Conservation (phyloP, 352 stramenopile genomes). For the Globisporangium cystogenes region DNA sequence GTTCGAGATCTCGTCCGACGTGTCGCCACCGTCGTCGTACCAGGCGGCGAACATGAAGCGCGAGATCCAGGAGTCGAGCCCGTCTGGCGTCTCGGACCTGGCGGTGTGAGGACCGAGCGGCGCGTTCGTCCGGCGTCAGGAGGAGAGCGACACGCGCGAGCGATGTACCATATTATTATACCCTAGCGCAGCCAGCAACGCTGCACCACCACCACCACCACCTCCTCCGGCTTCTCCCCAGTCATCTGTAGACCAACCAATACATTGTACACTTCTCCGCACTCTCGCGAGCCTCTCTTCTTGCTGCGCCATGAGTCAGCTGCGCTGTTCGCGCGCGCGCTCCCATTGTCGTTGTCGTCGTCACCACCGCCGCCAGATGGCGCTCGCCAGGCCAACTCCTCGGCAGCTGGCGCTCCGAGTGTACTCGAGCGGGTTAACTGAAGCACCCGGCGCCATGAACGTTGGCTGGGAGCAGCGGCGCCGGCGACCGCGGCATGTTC, state of each 20-base stretch:
- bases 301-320: not conserved
- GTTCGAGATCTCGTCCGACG: constrained; percentile 46
- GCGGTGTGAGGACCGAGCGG: constrained; percentile 22
- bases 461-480: too few relatives aligned
- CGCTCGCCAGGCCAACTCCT: not conserved
- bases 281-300: not conserved
- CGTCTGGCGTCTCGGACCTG: constrained; percentile 46
- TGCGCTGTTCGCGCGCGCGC: not conserved
- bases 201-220: not conserved
- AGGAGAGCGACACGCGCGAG: not conserved
- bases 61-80: constrained; percentile 45
- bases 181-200: not conserved
- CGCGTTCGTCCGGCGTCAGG: too few relatives aligned
- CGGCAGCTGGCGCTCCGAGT: not conserved
- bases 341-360: not conserved
- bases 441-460: too few relatives aligned
- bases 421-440: not conserved
- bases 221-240: too few relatives aligned
- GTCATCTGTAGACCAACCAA: not conserved
- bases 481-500: too few relatives aligned
- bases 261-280: not conserved
- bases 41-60: constrained; percentile 19
- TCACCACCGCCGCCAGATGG: not conserved
- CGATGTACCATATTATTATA: constrained; percentile 60
- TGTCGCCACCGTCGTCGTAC: constrained; percentile 8